Conservation (phyloP, 2,329 filamentous ascomycete genomes). For the Alternaria brassicae region DNA sequence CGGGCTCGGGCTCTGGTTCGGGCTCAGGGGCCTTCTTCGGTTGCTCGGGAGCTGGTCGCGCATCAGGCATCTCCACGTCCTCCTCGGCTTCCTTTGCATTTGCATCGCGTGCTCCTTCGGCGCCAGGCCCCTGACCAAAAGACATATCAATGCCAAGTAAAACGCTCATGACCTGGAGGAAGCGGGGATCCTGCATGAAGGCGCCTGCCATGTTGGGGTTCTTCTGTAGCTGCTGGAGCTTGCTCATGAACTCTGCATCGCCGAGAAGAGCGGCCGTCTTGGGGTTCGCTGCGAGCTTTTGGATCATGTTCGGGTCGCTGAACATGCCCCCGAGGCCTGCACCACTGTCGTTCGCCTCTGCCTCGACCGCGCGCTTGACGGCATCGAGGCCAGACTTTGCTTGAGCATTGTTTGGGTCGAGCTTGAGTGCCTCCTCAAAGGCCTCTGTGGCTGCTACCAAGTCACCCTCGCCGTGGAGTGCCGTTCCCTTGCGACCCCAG, state of each 20-base stretch:
- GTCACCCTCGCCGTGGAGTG: conserved; percentile 86
- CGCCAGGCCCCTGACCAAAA: conserved; percentile 63
- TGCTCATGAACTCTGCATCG: conserved; percentile 87
- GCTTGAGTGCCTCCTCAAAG: conserved; percentile 92
- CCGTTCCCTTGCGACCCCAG: conserved; percentile 91
- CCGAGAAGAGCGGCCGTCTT: conserved; percentile 85
- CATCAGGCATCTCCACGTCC: conserved; percentile 81
- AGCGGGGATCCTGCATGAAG: conserved; percentile 86
- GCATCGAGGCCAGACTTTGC: conserved; percentile 86
- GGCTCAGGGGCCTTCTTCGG: conserved; percentile 54
- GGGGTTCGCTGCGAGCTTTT: conserved; percentile 92
- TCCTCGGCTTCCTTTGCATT: conserved; percentile 64
- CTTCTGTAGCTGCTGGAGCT: conserved; percentile 79
- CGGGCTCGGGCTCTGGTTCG: conserved; percentile 66
- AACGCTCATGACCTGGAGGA: conserved; percentile 93
- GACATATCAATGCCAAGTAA: conserved; percentile 93
- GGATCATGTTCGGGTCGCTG: conserved; percentile 85
- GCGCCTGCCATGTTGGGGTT: conserved; percentile 82
- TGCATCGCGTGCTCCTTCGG: conserved; percentile 49
- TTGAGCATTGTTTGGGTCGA: conserved; percentile 89
- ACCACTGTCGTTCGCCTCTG: conserved; percentile 70
- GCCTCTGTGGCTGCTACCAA: conserved; percentile 85
- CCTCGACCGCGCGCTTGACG: conserved; percentile 86
- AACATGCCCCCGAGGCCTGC: conserved; percentile 91
- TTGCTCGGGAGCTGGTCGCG: conserved; percentile 63